Conservation (phyloP, 768 basidiomycete species). For the Podaxis sp. region DNA sequence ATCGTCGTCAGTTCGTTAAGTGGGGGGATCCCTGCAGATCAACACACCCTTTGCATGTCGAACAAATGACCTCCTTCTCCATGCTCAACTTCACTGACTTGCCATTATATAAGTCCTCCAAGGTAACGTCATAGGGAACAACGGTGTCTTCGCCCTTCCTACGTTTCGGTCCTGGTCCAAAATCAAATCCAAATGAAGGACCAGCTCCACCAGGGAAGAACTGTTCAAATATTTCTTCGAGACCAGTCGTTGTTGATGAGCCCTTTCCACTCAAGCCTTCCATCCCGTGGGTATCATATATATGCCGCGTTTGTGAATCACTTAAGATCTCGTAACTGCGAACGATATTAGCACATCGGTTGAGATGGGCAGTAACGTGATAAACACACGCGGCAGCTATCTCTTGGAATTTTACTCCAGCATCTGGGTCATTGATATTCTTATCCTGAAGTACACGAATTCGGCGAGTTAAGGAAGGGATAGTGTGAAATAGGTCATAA, state of each 20-base stretch:
- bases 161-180: slow-evolving; percentile 49
- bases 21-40: slow-evolving; percentile 1
- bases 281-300: slow-evolving; percentile 74
- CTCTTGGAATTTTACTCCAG: slow-evolving; percentile 81
- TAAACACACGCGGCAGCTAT: slow-evolving; percentile 77
- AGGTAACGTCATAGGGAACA: slow-evolving; percentile 77
- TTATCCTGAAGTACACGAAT: slow-evolving; percentile 30
- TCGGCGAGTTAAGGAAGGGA: not conserved
- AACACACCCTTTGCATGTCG: slow-evolving; percentile 71
- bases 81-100: slow-evolving; percentile 85
- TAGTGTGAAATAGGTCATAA: not conserved
- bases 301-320: slow-evolving; percentile 60
- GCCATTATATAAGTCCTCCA: slow-evolving; percentile 92
- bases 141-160: slow-evolving; percentile 68
- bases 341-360: slow-evolving; percentile 11
- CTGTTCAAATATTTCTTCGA: slow-evolving; percentile 69
- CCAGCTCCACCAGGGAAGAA: slow-evolving; percentile 55
- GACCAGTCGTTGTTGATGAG: slow-evolving; percentile 47
- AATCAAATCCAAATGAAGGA: slow-evolving; percentile 60
- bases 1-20: slow-evolving; percentile 12
- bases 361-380: not conserved
- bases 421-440: slow-evolving; percentile 87
- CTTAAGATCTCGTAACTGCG: slow-evolving; percentile 78
- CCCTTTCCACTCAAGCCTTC: slow-evolving; percentile 54
- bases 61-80: slow-evolving; percentile 81